Conservation (phyloP, 148 eudicot species). For the Camellia granthamiana region DNA sequence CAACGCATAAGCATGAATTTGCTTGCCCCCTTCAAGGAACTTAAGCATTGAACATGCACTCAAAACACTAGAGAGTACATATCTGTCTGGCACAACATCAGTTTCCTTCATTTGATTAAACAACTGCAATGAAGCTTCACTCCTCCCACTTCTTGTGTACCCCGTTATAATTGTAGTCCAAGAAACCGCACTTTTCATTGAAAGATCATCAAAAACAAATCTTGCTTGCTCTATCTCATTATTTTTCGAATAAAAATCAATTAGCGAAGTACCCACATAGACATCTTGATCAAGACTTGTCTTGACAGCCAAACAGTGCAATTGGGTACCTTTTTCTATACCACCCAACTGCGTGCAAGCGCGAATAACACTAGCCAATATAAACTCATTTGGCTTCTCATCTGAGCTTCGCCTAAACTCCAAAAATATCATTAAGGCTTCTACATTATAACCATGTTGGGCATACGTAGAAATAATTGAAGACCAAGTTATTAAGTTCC, state of each 20-base stretch:
- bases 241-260: conserved; percentile 55
- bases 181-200: conserved; percentile 46
- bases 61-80: conserved; percentile 52
- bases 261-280: conserved; percentile 58
- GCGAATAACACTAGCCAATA: conserved; percentile 50
- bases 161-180: conserved; percentile 64
- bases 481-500: conserved; percentile 61
- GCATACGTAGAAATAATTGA: conserved; percentile 50
- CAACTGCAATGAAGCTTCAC: conserved; percentile 48
- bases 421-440: conserved; percentile 39
- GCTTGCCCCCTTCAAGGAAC: conserved; percentile 54
- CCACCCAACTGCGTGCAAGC: conserved; percentile 41
- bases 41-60: conserved; percentile 52
- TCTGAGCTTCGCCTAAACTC: conserved; percentile 34
- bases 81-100: conserved; percentile 54
- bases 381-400: conserved; percentile 51
- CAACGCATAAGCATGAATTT: conserved; percentile 57
- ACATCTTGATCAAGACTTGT: conserved; percentile 42
- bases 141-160: conserved; percentile 43
- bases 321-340: conserved; percentile 34
- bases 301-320: conserved; percentile 50
- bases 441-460: conserved; percentile 33
- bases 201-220: conserved; percentile 45
- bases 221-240: conserved; percentile 44
- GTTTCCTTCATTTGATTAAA: conserved; percentile 40